Evolutionary conservation across 306 rosid genomes (phyloP).

Genomic region (Vachellia pachyceras): DNA sequence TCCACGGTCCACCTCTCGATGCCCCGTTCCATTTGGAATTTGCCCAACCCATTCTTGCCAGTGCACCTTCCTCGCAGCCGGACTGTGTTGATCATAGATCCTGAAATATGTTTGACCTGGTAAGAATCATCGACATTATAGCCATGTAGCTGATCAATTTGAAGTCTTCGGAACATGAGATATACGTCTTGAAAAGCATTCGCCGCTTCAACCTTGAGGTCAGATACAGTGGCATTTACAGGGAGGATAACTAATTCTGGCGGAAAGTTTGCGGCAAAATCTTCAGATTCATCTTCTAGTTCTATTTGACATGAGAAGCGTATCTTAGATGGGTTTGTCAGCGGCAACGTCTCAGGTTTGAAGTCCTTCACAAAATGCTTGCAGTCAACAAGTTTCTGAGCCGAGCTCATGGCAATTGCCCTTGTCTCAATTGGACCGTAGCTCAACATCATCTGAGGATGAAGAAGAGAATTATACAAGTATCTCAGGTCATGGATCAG

Average conservation of each 20-base stretch:
- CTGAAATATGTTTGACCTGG: slow-evolving; percentile 65
- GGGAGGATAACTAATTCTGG: slow-evolving; percentile 70
- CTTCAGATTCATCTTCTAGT: slow-evolving; percentile 69
- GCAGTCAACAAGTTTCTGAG: slow-evolving; percentile 89
- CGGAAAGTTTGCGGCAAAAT: slow-evolving; percentile 52
- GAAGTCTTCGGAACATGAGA: slow-evolving; percentile 71
- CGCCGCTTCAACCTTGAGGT: slow-evolving; percentile 72
- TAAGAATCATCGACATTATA: slow-evolving; percentile 77
- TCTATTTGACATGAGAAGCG: slow-evolving; percentile 69
- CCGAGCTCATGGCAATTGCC: slow-evolving; percentile 65
- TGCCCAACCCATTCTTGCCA: slow-evolving; percentile 64
- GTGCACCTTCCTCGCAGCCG: slow-evolving; percentile 71
- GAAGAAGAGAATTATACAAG: slow-evolving; percentile 76
- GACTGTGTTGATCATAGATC: slow-evolving; percentile 47
- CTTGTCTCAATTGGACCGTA: slow-evolving; percentile 58
- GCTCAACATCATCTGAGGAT: slow-evolving; percentile 71
- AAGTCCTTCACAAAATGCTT: slow-evolving; percentile 90
- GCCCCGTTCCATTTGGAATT: slow-evolving; percentile 92
- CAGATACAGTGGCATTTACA: slow-evolving; percentile 64
- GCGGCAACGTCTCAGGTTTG: slow-evolving; percentile 46
- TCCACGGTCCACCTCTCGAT: slow-evolving; percentile 96
- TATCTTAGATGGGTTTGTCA: slow-evolving; percentile 41
- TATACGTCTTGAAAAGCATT: slow-evolving; percentile 90
- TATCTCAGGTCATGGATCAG: slow-evolving; percentile 71
- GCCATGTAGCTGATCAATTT: slow-evolving; percentile 72